phyloP scores from a whole-genome alignment of 2,329 filamentous ascomycete genomes.

The Fusarium ramigenum region DNA sequence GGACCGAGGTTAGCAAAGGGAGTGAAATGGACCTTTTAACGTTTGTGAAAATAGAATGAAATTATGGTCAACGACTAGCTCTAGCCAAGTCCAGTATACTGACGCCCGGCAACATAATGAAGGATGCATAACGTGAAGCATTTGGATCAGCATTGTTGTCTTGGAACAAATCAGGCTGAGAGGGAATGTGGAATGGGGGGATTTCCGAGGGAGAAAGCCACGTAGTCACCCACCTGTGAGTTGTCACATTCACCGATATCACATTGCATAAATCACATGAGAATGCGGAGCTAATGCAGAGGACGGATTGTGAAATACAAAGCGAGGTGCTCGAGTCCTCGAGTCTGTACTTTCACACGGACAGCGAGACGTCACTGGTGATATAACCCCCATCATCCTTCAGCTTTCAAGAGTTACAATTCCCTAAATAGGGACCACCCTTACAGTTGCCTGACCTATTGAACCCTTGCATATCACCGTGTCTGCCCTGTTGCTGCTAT shows the following conservation, averaged over 20 bases:
- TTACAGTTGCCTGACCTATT: not conserved
- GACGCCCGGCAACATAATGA: not conserved
- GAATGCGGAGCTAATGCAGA: not conserved
- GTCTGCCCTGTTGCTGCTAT: not conserved
- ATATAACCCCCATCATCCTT: not conserved
- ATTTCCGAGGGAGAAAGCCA: slow-evolving; percentile 9
- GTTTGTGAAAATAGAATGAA: not conserved
- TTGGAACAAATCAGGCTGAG: slow-evolving; percentile 10
- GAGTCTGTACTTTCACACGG: not conserved
- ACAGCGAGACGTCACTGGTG: not conserved
- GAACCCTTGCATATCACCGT: not conserved
- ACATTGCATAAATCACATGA: slow-evolving; percentile 8
- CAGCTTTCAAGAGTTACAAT: not conserved
- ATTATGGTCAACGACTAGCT: not conserved
- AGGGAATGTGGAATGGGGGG: not conserved
- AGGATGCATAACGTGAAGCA: not conserved
- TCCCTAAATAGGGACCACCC: not conserved
- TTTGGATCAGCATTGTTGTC: not conserved
- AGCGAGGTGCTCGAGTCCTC: not conserved
- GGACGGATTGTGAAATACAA: slow-evolving; percentile 2
- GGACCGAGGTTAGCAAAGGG: not conserved
- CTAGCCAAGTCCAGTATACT: not conserved
- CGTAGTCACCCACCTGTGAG: not conserved
- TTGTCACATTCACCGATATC: slow-evolving; percentile 6
- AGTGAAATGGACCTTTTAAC: slow-evolving; percentile 1